Evolutionary conservation across 192 early-diverging fungal genomes (phyloP).

Genomic region (Coemansia sp.): DNA sequence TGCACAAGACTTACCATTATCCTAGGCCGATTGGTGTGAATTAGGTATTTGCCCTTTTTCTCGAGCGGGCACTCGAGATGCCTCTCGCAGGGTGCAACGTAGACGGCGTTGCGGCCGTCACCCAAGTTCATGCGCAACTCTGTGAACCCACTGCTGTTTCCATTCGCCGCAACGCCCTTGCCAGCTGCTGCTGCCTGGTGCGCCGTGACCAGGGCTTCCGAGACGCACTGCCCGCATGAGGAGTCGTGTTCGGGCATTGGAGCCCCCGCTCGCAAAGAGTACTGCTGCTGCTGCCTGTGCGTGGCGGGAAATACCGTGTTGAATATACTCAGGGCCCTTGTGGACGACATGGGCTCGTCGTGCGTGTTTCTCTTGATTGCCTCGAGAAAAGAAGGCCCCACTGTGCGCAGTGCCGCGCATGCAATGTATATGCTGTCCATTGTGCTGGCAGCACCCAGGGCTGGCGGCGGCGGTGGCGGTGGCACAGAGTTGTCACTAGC

Average conservation of each 20-base stretch:
- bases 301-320: constrained; percentile 26
- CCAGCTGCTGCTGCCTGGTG: constrained; percentile 27
- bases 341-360: constrained; percentile 49
- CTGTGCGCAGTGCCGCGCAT: constrained; percentile 1
- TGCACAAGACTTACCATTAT: constrained; percentile 50
- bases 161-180: constrained; percentile 16
- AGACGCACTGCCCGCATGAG: constrained; percentile 48
- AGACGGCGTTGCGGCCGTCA: constrained; percentile 49
- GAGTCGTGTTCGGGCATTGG: constrained; percentile 21
- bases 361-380: constrained; percentile 39
- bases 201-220: constrained; percentile 33
- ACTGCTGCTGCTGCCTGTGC: constrained; percentile 7
- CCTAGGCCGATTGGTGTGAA: constrained; percentile 52
- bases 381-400: constrained; percentile 12
- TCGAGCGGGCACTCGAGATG: constrained; percentile 51
- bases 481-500: too few relatives aligned
- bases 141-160: not conserved
- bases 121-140: constrained; percentile 56
- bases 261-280: not conserved
- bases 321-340: constrained; percentile 41
- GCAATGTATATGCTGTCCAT: not conserved
- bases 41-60: constrained; percentile 53
- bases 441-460: too few relatives aligned
- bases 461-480: too few relatives aligned
- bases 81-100: constrained; percentile 54